Evolutionary conservation across 345 rosid genomes (phyloP).

Genomic region (Gossypium ekmanianum): DNA sequence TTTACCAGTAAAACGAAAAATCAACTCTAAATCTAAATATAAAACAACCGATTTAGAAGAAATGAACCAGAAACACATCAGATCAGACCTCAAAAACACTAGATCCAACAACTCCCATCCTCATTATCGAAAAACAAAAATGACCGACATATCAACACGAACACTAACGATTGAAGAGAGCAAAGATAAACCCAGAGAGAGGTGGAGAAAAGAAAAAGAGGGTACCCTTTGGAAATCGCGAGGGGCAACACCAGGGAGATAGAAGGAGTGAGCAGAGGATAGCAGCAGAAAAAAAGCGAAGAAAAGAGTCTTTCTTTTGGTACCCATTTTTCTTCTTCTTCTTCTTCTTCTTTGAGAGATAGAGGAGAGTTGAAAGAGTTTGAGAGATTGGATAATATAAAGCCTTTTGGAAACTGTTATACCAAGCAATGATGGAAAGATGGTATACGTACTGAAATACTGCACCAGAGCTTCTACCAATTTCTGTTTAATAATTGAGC

Average conservation of each 20-base stretch:
- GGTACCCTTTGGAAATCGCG: slow-evolving; percentile 80
- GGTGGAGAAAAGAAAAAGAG: neutral
- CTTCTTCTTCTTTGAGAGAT: neutral
- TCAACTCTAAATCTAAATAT: slow-evolving; percentile 15
- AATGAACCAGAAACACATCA: slow-evolving; percentile 14
- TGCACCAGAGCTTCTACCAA: neutral
- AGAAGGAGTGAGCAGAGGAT: slow-evolving; percentile 60
- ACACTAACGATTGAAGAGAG: slow-evolving; percentile 6
- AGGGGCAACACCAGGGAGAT: slow-evolving; percentile 98
- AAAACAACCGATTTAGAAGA: slow-evolving; percentile 29
- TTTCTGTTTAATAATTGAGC: neutral
- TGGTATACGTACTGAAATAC: neutral
- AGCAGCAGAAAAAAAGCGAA: slow-evolving; percentile 37
- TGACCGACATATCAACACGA: slow-evolving; percentile 2
- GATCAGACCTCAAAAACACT: slow-evolving; percentile 30
- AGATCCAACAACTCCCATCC: slow-evolving; percentile 40
- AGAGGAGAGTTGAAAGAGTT: neutral
- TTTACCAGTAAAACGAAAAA: neutral
- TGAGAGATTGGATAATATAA: neutral
- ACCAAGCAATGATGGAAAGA: neutral
- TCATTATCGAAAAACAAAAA: slow-evolving; percentile 1
- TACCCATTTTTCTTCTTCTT: slow-evolving; percentile 28
- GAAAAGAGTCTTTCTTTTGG: slow-evolving; percentile 26
- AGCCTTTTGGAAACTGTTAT: neutral
- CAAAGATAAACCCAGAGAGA: neutral